Evolutionary conservation across 2,329 filamentous ascomycete species (phyloP), one percentile per base, ranked within the genome.

Genomic region (Neoscytalidium dimidiatum): DNA sequence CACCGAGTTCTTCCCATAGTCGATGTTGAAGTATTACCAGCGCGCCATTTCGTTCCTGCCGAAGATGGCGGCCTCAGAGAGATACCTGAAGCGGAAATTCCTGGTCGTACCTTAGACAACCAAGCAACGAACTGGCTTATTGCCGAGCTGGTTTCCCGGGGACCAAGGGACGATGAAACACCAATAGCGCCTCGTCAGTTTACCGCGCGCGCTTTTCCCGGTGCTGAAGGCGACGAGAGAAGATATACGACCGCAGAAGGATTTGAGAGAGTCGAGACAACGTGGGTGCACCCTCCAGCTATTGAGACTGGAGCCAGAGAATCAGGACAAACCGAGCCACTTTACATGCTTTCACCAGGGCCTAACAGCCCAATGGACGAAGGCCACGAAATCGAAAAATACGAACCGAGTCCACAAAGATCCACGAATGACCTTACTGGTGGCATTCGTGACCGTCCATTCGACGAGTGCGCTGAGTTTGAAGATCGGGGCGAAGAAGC

Each of bases 1-100:
- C 83, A 86, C 66, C 80, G 81, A 28, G 76, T 84, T 28, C 80
- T 83, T n/a, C 84, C 84, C 3, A 78, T 86, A 23, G 77, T 82
- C 29, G 82, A 86, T 61, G 80, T 82, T 13, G 81, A 86, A 69
- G 78, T 86, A 9, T 76, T 86, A 0, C 83, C 84, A 1, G 74
- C 84, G 0, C 80, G 81, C 11, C 84, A 86, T 70, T 86, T 83
- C 72, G 74, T 83, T 2, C 80, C 77, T 4, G 68, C 73, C 17
- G 67, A 74, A 7, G 68, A 66, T 1, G 74, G 74, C 1, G 64
- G 64, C 3, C 73, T 83, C 7, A 71, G 77, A 14, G 82, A 85
- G 67, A 80, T 86, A 7, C 73, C 79, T 1, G 81, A 76, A n/a
- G 73, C 76, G 6, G 70, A 80, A 43, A 67, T 83, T 1, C 79